Conservation (phyloP, 1,284 basidiomycete species). For the Moesziomyces sp. region DNA sequence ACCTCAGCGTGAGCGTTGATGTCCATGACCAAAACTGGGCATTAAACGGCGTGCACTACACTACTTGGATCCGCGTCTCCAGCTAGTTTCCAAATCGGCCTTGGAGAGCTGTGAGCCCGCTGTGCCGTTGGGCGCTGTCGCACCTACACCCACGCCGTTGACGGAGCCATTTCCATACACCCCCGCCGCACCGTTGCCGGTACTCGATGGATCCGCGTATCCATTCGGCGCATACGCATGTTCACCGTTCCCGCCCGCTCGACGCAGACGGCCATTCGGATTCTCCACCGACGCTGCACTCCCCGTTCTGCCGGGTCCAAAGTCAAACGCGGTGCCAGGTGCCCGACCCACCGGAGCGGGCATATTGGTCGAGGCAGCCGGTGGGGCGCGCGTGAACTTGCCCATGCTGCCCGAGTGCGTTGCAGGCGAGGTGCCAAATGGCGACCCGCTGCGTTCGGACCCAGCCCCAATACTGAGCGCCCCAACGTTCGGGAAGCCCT, state of each 20-base stretch:
- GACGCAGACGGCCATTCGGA: constrained; percentile 17
- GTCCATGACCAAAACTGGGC: too few relatives aligned
- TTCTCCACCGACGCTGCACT: constrained; percentile 26
- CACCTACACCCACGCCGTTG: constrained; percentile 8
- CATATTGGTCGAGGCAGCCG: constrained; percentile 13
- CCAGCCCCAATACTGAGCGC: constrained; percentile 21
- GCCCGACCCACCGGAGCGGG: constrained; percentile 33
- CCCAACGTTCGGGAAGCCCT: constrained; percentile 11
- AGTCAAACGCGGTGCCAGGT: constrained; percentile 43
- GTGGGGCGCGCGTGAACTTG: constrained; percentile 13
- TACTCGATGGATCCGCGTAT: neutral
- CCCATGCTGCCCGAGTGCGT: constrained; percentile 14
- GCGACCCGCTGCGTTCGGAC: constrained; percentile 25
- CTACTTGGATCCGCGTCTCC: constrained; percentile 39
- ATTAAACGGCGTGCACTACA: neutral
- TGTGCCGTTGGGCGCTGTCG: constrained; percentile 1
- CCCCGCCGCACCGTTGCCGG: constrained; percentile 2
- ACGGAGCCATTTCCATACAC: constrained; percentile 6
- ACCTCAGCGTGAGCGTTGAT: too few relatives aligned
- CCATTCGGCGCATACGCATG: neutral
- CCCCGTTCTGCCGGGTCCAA: constrained; percentile 32
- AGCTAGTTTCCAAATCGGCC: constrained; percentile 43
- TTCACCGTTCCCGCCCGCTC: neutral
- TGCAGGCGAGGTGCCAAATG: constrained; percentile 22
- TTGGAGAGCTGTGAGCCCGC: constrained; percentile 10